Evolutionary conservation across 2,329 filamentous ascomycete genomes (phyloP).

Genomic region (Rosellinia necatrix): DNA sequence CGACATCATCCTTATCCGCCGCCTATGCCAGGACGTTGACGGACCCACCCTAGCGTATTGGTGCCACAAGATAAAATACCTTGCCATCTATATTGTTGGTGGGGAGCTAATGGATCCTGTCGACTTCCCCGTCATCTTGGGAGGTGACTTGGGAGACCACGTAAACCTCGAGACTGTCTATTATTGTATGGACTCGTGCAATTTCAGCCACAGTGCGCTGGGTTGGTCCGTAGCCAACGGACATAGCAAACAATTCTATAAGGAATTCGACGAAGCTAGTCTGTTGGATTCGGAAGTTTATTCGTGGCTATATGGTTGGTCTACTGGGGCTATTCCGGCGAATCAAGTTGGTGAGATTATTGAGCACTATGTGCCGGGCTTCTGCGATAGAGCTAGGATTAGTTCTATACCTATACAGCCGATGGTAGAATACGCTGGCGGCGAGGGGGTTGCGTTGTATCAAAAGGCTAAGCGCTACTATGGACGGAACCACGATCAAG

Average conservation of each 20-base stretch:
- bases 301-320: constrained; percentile 40
- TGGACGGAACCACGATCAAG: constrained; percentile 9
- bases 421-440: constrained; percentile 7
- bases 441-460: not conserved
- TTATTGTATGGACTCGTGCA: constrained; percentile 4
- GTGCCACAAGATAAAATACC: constrained; percentile 18
- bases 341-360: not conserved
- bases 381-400: not conserved
- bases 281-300: constrained; percentile 25
- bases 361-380: not conserved
- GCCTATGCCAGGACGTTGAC: not conserved
- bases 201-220: constrained; percentile 1
- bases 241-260: constrained; percentile 28
- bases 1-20: constrained; percentile 37
- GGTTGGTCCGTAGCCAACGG: constrained; percentile 37
- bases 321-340: constrained; percentile 26
- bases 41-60: not conserved
- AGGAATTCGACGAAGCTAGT: constrained; percentile 28
- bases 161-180: constrained; percentile 29
- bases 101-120: not conserved
- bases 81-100: constrained; percentile 28
- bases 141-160: not conserved
- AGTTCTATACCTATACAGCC: constrained; percentile 6
- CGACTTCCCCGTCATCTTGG: not conserved
- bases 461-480: constrained; percentile 12